Percentiles rank a stretch among this genome's conserved stretches.
Conservation (phyloP, 495 filamentous ascomycete genomes). For the Annulohypoxylon nitens region DNA sequence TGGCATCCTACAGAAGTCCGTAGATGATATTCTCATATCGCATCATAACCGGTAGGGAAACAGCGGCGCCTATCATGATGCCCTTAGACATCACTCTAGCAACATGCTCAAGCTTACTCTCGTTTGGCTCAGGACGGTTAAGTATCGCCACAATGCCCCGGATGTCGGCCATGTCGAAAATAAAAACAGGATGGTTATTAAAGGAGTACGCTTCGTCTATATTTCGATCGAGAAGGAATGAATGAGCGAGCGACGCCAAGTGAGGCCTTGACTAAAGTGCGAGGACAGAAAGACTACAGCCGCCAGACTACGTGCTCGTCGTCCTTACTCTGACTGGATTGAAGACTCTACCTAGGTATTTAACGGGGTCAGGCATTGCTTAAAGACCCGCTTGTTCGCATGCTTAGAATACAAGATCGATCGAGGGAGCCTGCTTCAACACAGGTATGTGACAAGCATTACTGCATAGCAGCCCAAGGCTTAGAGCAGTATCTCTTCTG, state of each 20-base stretch:
- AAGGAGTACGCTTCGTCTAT: constrained; percentile 1
- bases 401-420: constrained; percentile 1
- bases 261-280: not conserved
- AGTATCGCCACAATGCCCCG: not conserved
- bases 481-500: not conserved
- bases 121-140: constrained; percentile 1
- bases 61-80: constrained; percentile 53
- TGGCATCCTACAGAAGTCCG: constrained; percentile 49
- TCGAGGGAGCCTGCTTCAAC: constrained; percentile 9
- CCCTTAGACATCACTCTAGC: constrained; percentile 50
- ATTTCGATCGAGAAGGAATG: not conserved
- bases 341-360: constrained; percentile 16
- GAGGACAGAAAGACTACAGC: not conserved
- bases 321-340: not conserved
- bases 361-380: constrained; percentile 6
- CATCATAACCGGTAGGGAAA: constrained; percentile 48
- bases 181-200: not conserved
- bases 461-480: constrained; percentile 17
- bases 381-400: not conserved
- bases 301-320: constrained; percentile 3
- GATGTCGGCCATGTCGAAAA: constrained; percentile 10
- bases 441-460: not conserved
- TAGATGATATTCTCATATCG: constrained; percentile 44
- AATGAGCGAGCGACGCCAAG: not conserved
- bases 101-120: not conserved